Base-by-base conservation (phyloP, 352 stramenopile genomes). In the Peronospora tabacina region DNA sequence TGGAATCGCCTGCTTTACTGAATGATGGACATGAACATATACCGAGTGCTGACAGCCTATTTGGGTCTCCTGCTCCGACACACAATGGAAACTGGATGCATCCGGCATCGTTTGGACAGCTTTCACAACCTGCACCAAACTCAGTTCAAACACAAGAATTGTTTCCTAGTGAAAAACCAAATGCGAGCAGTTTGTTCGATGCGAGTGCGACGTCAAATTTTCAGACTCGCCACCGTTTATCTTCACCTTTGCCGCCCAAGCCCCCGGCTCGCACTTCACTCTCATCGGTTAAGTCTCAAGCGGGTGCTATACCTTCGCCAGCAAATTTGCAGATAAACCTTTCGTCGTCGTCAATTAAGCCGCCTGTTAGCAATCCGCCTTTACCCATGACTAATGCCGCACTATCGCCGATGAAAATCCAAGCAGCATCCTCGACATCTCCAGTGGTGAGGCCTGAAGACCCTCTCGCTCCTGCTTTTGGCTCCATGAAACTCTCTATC, bases 161-260 rank as follows among this genome's bases (percentile, higher is more conserved):
- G 16, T 75, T 75, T 52, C 39, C 62, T n/a, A 58, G 38, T 28
- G 43, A 52, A 11, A n/a, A 62, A 49, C 35, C 62, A 28, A 77
- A 49, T 45, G 48, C 61, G 10, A 70, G 55, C 44, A 69, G 45
- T 47, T 61, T 82, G 37, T 82, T 79, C 48, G 49, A 45, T 38
- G 60, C 37, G 17, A 30, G 44, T 8, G 38, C 39, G 2, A 15
- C 63, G 19, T 48, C 48, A 20, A 33, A 32, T 11, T 57, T 56
- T 26, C 44, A 53, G 30, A 15, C 24, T 5, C 24, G 16, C 3
- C 28, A 51, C 36, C 17, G 29, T 44, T 33, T 39, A 7, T 24
- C 24, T 34, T 24, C 38, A 11, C 28, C 43, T 5, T 52, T 38
- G 5, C 55, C 46, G 15, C n/a, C 39, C 15, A 51, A 61, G 28